phyloP scores from a whole-genome alignment of 441 rosid species.

The Macaranga tanarius region DNA sequence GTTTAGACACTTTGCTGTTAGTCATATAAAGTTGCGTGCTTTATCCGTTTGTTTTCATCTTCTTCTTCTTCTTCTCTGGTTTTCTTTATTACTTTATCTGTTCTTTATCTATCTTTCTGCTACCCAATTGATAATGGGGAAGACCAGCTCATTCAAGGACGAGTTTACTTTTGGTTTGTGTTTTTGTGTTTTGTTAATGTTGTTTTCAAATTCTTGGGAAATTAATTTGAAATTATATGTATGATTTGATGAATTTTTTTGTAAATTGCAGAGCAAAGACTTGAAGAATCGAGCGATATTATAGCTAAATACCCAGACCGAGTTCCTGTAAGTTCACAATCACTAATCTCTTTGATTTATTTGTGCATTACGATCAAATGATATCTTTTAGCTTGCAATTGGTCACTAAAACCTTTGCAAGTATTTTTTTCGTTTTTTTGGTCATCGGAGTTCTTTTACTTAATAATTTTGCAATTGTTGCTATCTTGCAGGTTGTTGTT shows the following conservation, averaged over 20 bases:
- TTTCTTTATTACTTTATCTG: not conserved
- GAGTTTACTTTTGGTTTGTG: conserved; percentile 63
- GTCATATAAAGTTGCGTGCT: not conserved
- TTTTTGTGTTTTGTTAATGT: not conserved
- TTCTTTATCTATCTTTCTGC: no score
- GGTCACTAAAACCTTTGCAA: no score
- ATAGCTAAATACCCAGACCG: conserved; percentile 68
- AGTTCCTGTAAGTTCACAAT: conserved; percentile 53
- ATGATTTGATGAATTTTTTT: not conserved
- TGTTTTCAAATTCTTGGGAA: not conserved
- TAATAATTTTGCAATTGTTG: conserved; percentile 8
- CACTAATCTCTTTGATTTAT: conserved; percentile 2
- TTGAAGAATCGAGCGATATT: conserved; percentile 63
- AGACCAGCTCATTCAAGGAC: conserved; percentile 56
- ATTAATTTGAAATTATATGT: not conserved
- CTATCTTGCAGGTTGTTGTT: conserved; percentile 58
- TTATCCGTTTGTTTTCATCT: not conserved
- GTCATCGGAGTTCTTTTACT: not conserved
- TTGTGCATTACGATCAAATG: no score
- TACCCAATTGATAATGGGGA: conserved; percentile 29
- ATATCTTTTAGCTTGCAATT: no score
- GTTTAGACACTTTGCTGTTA: no score
- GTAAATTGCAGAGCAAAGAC: conserved; percentile 54
- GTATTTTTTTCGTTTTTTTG: not conserved
- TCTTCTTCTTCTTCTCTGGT: not conserved